A percentile compares a stretch with the other conserved stretches of the same genome.
These are phyloP conservation scores for Priceomyces carsonii DNA, from an alignment of 805 yeast genomes.

Conservation along the genomic window DNA sequence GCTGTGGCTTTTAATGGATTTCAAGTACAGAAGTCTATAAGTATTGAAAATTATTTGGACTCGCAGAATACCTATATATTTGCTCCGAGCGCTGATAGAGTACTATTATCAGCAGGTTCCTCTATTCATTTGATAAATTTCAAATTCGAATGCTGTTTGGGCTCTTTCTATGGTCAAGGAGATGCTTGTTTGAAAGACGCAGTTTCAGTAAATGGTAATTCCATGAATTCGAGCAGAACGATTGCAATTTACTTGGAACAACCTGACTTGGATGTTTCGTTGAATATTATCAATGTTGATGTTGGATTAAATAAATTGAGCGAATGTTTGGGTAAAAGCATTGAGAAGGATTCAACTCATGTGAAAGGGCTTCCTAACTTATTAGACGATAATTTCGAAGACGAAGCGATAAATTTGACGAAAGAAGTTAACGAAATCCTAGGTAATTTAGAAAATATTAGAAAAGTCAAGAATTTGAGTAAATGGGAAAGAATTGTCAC, in stretches of 20 bases:
- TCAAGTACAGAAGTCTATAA: constrained; percentile 17
- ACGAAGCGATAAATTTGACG: constrained; percentile 14
- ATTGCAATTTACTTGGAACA: constrained; percentile 43
- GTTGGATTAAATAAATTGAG: constrained; percentile 68
- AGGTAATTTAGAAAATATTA: constrained; percentile 20
- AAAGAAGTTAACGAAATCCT: constrained; percentile 24
- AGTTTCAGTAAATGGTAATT: constrained; percentile 42
- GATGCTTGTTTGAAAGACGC: constrained; percentile 26
- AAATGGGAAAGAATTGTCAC: constrained; percentile 28
- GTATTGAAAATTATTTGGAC: background rate
- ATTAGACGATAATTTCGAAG: constrained; percentile 19
- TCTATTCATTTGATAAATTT: constrained; percentile 46
- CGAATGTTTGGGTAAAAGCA: constrained; percentile 69
- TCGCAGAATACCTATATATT: constrained; percentile 1
- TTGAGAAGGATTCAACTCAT: constrained; percentile 20
- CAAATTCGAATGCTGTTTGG: constrained; percentile 42
- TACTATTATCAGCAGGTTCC: constrained; percentile 42
- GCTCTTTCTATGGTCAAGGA: constrained; percentile 20
- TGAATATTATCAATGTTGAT: constrained; percentile 50
- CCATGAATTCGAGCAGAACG: constrained; percentile 41
- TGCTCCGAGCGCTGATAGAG: constrained; percentile 46
- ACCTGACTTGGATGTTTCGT: constrained; percentile 41
- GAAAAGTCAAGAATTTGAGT: constrained; percentile 17
- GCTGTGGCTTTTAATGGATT: constrained; percentile 26
- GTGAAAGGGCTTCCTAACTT: constrained; percentile 29